Evolutionary conservation across 2,329 filamentous ascomycete genomes (phyloP).

Genomic region (Botrytis byssoidea): DNA sequence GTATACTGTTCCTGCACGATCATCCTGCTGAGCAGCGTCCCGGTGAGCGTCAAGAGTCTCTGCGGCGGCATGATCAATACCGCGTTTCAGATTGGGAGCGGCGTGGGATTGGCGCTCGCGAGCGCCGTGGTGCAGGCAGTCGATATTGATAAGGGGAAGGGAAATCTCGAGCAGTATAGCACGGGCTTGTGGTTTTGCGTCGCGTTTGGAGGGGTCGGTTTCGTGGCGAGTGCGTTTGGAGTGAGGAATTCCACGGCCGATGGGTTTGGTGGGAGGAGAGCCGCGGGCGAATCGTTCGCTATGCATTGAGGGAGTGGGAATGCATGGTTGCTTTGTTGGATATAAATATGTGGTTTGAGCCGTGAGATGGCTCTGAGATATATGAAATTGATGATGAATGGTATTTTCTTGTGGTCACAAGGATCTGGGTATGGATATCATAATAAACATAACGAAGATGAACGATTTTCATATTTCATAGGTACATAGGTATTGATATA

Average conservation of each 20-base stretch:
- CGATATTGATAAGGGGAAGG: conserved; percentile 41
- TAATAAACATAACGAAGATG: background rate
- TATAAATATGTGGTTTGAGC: background rate
- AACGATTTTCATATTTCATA: background rate
- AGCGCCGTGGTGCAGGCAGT: conserved; percentile 43
- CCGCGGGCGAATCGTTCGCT: background rate
- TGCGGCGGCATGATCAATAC: conserved; percentile 46
- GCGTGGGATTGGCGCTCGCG: conserved; percentile 43
- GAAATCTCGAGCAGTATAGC: conserved; percentile 40
- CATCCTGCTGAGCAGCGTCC: conserved; percentile 43
- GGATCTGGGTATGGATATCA: background rate
- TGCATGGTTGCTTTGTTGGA: fast-evolving
- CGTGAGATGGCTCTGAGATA: background rate
- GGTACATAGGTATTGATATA: background rate
- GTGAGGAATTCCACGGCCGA: conserved; percentile 26
- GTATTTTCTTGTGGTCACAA: too few relatives aligned
- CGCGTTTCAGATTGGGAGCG: conserved; percentile 45
- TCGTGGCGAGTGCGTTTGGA: conserved; percentile 34
- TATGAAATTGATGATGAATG: background rate
- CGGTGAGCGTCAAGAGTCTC: conserved; percentile 43
- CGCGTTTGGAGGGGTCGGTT: conserved; percentile 42
- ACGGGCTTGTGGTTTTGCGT: conserved; percentile 46
- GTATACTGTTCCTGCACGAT: conserved; percentile 46
- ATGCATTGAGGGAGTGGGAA: background rate
- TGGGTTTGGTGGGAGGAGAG: background rate